A percentile compares a stretch with the other conserved stretches of the same genome.
Conservation (phyloP, 257 asterid genomes). For the Solanum chmielewskii region DNA sequence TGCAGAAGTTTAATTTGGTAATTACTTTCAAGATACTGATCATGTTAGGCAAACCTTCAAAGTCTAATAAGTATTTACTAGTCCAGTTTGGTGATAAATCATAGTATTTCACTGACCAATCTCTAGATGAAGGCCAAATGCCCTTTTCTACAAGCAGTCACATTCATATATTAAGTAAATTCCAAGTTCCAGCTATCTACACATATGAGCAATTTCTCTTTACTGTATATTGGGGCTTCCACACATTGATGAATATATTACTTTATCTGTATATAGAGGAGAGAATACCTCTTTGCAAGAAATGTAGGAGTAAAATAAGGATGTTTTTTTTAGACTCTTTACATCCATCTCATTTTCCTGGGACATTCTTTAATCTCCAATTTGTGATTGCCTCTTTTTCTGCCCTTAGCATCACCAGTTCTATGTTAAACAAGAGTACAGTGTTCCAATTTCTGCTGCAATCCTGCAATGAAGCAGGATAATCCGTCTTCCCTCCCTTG, state of each 20-base stretch:
- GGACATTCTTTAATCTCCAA: background rate
- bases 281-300: background rate
- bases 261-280: background rate
- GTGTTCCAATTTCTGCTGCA: background rate
- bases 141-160: background rate
- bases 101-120: background rate
- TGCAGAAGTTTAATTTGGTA: background rate
- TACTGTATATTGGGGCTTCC: background rate
- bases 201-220: background rate
- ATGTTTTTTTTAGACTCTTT: background rate
- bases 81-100: background rate
- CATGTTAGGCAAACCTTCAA: background rate
- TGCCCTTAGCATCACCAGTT: background rate
- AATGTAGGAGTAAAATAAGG: background rate
- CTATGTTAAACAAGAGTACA: background rate
- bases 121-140: background rate
- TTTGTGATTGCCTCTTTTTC: background rate
- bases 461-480: background rate
- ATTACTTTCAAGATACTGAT: background rate
- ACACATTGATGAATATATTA: background rate
- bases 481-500: background rate
- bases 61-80: background rate
- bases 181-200: background rate
- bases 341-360: background rate
- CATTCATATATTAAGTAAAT: background rate